Base-by-base conservation (phyloP, 2,329 filamentous ascomycete genomes). In the Colletotrichum musae region DNA sequence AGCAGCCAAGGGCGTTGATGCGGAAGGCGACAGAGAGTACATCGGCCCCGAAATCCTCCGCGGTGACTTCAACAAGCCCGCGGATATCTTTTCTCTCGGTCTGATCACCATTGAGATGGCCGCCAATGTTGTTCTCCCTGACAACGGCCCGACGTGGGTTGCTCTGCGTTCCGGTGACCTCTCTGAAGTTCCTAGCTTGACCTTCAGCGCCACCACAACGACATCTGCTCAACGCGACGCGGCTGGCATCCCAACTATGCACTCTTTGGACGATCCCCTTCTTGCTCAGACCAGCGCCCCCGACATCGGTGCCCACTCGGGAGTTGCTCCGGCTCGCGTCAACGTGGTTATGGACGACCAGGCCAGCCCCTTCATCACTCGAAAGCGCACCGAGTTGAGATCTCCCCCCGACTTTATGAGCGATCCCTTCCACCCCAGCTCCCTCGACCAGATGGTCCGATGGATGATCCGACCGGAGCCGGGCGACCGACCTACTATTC, bases 81-180 rank as follows among this genome's bases (percentile, higher is more conserved):
- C 94, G 43, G 96, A 99, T 80, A 89, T 99, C 58, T 99, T 98
- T 80, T 94, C 96, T 12, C 89, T 99, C 36, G 96, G 96, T 59
- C 89, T 98, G 75, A 97, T 98, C 80, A 93, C 97, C 79, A 89
- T 98, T 58, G 96, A 99, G 82, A 96, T 95, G 75, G 95, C 94
- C 28, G 94, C 93, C 72, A 99, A 99, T 76, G 94, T 97, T 58
- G 91, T 94, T 71, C 91, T 99, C 32, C 96, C 96, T 0, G 94
- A 98, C 77, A 97, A 98, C 73, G 96, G 96, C 53, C 88, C 91
- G 16, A 93, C 92, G 16, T 99, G 96, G 96, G 91, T 95, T 76
- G 94, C 94, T 56, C 87, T 99, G 54, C 91, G 96, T 57, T 93
- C 93, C 64, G 95, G 94, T 43, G 95, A 98, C 77, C 91, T 98